Evolutionary conservation across 1,284 basidiomycete species (phyloP).

Genomic region (Porodaedalea pini): DNA sequence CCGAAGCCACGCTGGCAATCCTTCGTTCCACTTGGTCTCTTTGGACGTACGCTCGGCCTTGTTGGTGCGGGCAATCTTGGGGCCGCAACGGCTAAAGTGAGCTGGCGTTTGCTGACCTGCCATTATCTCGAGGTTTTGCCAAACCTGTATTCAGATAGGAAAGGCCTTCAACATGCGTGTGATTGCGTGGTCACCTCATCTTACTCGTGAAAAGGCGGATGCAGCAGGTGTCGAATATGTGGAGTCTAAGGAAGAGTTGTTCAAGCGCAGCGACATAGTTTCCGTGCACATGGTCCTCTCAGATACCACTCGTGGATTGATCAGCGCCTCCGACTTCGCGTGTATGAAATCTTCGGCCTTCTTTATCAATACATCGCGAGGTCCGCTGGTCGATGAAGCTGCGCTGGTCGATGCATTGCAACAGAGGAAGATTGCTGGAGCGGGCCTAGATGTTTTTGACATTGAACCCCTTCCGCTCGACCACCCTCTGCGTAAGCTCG

Average conservation of each 20-base stretch:
- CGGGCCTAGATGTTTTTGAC: constrained; percentile 58
- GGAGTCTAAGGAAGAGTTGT: constrained; percentile 48
- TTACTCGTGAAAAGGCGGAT: constrained; percentile 54
- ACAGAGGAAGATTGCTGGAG: constrained; percentile 49
- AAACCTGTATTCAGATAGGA: constrained; percentile 42
- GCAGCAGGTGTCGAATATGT: constrained; percentile 47
- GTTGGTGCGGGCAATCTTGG: constrained; percentile 60
- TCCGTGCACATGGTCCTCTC: constrained; percentile 59
- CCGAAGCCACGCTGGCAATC: constrained; percentile 54
- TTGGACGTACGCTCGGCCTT: constrained; percentile 53
- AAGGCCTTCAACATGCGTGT: constrained; percentile 57
- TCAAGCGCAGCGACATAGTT: constrained; percentile 52
- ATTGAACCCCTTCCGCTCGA: constrained; percentile 57
- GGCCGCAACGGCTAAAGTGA: constrained; percentile 42
- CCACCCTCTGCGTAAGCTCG: constrained; percentile 47
- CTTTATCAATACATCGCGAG: constrained; percentile 62
- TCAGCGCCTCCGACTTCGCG: constrained; percentile 45
- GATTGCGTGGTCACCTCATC: constrained; percentile 60
- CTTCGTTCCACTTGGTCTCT: constrained; percentile 48
- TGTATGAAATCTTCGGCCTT: constrained; percentile 53
- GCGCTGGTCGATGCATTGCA: constrained; percentile 49
- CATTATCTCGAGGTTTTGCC: constrained; percentile 1
- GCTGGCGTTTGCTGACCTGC: constrained; percentile 18
- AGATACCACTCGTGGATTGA: constrained; percentile 44
- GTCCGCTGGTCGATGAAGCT: constrained; percentile 54